Base-by-base conservation (phyloP, 768 basidiomycete genomes). In the Trametes meyenii region DNA sequence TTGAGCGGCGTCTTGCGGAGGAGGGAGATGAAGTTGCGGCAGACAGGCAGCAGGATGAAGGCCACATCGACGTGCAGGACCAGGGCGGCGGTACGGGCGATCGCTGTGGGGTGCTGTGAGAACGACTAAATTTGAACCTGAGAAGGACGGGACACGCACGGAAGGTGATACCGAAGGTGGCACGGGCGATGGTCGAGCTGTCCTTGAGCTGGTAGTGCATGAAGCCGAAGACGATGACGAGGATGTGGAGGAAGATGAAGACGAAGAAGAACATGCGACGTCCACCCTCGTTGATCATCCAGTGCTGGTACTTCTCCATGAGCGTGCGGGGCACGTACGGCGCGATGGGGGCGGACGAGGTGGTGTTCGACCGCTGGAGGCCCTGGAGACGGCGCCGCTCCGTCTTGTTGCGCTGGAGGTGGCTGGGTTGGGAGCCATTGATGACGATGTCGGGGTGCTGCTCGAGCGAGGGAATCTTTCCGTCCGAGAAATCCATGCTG, bases 241-340 rank as follows among this genome's bases (percentile, higher is more conserved):
- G 75, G 40, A 87, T 61, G 65, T 98, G 95, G 35, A 96, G 81
- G 73, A 93, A 76, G 52, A 96, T 77, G 86, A 90, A 97, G 63
- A 86, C 73, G 57, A 76, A 82, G 76, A 96, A 92, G 79, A 95
- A 93, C 40, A 96, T 67, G 55, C 84, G 80, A 45, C 83, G 82
- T 14, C 89, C 86, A 69, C 95, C 95, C 71, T 96, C 94, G 72
- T 96, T 95, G 73, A 95, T 92, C 89, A 94, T 90, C 94, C 94
- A 96, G n/a, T 86, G 67, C 66, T 82, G 79, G 67, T 84, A 81
- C 66, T 73, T 82, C 67, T 85, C 80, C 45, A 69, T 67, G 48
- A 76, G 70, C 2, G 79, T 77, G 54, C 67, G 73, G 35, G 82
- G 77, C 48, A 72, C 68, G 61, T 78, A 78, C 16, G 72, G 72